Evolutionary conservation across 495 filamentous ascomycete species (phyloP).

Genomic region (Platismatia glauca): DNA sequence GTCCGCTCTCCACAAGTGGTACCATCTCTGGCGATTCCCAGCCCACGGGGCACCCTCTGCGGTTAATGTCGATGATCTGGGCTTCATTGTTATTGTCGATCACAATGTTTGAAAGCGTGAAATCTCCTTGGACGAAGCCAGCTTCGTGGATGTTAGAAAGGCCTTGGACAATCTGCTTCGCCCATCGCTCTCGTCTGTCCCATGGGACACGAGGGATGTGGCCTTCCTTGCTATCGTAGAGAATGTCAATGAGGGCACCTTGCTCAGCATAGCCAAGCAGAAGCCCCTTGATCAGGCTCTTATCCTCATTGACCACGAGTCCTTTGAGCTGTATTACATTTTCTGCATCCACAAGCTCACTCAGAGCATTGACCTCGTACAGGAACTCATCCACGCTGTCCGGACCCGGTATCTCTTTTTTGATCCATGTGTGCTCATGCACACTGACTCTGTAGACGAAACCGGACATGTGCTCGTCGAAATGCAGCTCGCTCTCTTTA

Average conservation of each 20-base stretch:
- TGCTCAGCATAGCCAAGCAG: constrained; percentile 83
- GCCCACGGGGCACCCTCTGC: constrained; percentile 87
- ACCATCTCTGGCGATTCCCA: constrained; percentile 96
- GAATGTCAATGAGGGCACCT: constrained; percentile 81
- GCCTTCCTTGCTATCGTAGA: constrained; percentile 62
- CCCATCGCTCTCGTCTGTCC: constrained; percentile 78
- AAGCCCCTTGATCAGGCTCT: constrained; percentile 73
- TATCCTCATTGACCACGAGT: constrained; percentile 74
- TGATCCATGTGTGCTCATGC: constrained; percentile 64
- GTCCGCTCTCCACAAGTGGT: constrained; percentile 78
- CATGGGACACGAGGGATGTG: constrained; percentile 47
- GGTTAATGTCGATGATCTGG: constrained; percentile 97
- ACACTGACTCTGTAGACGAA: constrained; percentile 93
- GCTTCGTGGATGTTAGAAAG: constrained; percentile 90
- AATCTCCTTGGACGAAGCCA: constrained; percentile 95
- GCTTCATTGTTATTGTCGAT: constrained; percentile 78
- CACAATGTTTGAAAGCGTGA: constrained; percentile 95
- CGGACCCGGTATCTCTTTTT: constrained; percentile 96
- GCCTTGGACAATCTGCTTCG: constrained; percentile 82
- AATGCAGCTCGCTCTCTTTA: constrained; percentile 49
- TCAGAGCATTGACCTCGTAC: constrained; percentile 93
- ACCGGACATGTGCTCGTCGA: constrained; percentile 87
- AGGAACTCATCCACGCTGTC: constrained; percentile 95
- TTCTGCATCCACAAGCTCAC: constrained; percentile 58
- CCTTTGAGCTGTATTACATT: constrained; percentile 85